These are phyloP conservation scores for Carex cristatella DNA, from an alignment of 176 grass and related monocot species.

Conservation along the genomic window DNA sequence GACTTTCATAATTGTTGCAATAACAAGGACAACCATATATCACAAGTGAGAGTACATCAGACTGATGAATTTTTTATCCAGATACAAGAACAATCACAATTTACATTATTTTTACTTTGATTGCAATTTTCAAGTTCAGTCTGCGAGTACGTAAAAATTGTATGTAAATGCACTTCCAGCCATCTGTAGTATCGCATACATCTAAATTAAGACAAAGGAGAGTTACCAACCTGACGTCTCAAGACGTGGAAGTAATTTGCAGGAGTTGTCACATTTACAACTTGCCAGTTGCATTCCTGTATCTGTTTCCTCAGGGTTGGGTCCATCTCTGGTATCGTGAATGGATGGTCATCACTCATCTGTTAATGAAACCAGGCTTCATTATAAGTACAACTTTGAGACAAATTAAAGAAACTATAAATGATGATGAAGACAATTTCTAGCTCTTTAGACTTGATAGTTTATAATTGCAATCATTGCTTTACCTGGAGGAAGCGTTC, in stretches of 20 bases:
- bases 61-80: not conserved
- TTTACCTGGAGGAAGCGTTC: constrained; percentile 96
- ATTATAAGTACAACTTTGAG: not conserved
- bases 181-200: not conserved
- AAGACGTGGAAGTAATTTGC: constrained; percentile 97
- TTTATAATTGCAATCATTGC: not conserved
- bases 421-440: not conserved
- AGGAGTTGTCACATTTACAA: constrained; percentile 94
- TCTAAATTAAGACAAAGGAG: not conserved
- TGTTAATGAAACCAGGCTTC: constrained; percentile 24
- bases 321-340: constrained; percentile 93
- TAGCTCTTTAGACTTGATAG: not conserved
- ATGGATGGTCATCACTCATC: constrained; percentile 98
- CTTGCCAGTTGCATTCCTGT: constrained; percentile 97
- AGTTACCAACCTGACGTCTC: constrained; percentile 62
- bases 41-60: not conserved
- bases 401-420: not conserved
- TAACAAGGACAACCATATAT: not conserved
- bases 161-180: not conserved
- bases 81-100: not conserved
- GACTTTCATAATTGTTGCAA: not conserved
- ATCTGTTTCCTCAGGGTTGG: constrained; percentile 89
- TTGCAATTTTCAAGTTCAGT: not conserved
- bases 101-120: not conserved
- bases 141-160: not conserved